Base-by-base conservation (phyloP, 331 rosid genomes). In the Malus hybrid region DNA sequence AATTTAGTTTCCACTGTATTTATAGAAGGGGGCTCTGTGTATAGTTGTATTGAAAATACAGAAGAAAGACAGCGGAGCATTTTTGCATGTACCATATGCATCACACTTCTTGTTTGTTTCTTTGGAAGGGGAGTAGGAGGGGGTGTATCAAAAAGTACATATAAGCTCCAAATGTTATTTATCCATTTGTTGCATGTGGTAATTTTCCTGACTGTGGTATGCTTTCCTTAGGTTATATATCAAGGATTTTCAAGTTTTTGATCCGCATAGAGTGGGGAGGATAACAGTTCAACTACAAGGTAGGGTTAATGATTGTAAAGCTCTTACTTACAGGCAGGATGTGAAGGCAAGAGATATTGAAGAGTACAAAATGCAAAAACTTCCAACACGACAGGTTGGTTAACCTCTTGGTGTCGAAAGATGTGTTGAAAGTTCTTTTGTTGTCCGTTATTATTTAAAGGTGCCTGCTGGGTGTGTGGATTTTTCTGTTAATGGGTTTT, bases 221-320 rank as follows among this genome's bases (percentile, higher is more conserved):
- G 8, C 39, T 36, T 74, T 15, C 60, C 33, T 73, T 18, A 93
- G 98, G 94, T 8, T 93, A 90, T 75, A 90, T 75, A 83, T 93
- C 55, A 93, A 83, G 89, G 88, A 87, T 63, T 92, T 76, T 72
- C 85, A 92, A 76, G 96, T 92, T 42, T 85, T 79, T 79, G 93
- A 94, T 75, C 96, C 96, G 0, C 99, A 90, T 36, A 90, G 96
- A 81, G 97, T 91, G 26, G 96, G 96, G 71, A 88, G 77, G 87
- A 93, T 93, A 78, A 87, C 89, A 30, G 99, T 94, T 74, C 91
- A 94, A 78, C 81, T 94, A 52, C 99, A 88, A 79, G 97, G 97
- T 55, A 90, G 96, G 88, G 68, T 94, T 70, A 92, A 88, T 4
- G 96, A 90, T 77, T 87, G 95, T 82, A 75, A 68, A 78, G 99